A percentile compares a stretch with the other conserved stretches of the same genome.
These are phyloP conservation scores for Aspergillus ochraceoroseus DNA, from an alignment of 2,329 filamentous ascomycete species.

Conservation along the genomic window DNA sequence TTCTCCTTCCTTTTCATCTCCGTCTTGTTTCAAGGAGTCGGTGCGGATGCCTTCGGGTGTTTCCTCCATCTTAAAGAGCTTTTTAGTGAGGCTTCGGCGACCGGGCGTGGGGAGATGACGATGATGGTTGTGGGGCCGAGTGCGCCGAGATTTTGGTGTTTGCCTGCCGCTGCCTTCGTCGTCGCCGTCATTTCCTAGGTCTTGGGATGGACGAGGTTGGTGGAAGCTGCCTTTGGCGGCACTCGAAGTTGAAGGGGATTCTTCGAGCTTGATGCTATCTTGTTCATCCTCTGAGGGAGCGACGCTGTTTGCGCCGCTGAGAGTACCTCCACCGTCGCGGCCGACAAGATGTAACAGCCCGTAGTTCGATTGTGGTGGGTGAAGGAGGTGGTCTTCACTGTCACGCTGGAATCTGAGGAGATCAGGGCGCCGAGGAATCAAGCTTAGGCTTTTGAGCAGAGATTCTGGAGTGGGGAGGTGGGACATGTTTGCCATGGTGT, in stretches of 20 bases:
- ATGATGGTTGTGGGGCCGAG: conserved; percentile 23
- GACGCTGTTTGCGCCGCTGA: conserved; percentile 43
- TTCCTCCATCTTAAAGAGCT: conserved; percentile 29
- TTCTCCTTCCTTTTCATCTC: conserved; percentile 28
- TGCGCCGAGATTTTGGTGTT: conserved; percentile 21
- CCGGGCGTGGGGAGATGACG: conserved; percentile 14
- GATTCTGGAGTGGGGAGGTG: conserved; percentile 10
- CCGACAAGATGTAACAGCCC: conserved; percentile 38
- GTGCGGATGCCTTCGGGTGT: conserved; percentile 26
- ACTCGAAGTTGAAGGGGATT: too few species aligned
- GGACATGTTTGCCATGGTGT: background rate
- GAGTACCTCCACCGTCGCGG: conserved; percentile 46
- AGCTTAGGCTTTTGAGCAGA: conserved; percentile 15
- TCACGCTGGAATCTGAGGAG: conserved; percentile 25
- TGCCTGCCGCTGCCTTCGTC: conserved; percentile 33
- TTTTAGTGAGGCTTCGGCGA: conserved; percentile 12
- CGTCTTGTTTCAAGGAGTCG: conserved; percentile 17
- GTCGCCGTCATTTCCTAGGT: conserved; percentile 35
- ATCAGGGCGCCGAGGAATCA: conserved; percentile 19
- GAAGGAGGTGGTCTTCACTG: conserved; percentile 30
- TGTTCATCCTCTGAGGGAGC: conserved; percentile 34
- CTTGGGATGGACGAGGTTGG: conserved; percentile 25
- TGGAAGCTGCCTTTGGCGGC: conserved; percentile 16
- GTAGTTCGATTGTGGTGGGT: conserved; percentile 27
- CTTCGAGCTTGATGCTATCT: conserved; percentile 17